Evolutionary conservation across 2,329 filamentous ascomycete genomes (phyloP).

Genomic region (Ascochyta pisi): DNA sequence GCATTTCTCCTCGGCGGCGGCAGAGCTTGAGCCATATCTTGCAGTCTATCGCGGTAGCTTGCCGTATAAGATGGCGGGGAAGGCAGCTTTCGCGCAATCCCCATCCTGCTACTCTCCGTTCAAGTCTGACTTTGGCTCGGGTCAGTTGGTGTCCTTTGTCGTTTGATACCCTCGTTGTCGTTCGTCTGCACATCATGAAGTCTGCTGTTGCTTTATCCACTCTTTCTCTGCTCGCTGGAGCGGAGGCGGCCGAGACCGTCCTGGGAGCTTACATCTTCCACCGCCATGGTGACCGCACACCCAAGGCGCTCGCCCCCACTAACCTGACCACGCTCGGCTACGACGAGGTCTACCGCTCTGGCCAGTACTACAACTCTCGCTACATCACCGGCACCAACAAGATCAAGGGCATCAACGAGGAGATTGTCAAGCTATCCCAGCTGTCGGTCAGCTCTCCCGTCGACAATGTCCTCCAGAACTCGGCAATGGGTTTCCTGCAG

Average conservation of each 20-base stretch:
- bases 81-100: not conserved
- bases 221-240: constrained; percentile 36
- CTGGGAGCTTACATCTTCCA: constrained; percentile 87
- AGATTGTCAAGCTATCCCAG: constrained; percentile 73
- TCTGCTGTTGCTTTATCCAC: constrained; percentile 28
- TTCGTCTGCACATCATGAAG: constrained; percentile 36
- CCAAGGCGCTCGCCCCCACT: constrained; percentile 75
- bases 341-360: constrained; percentile 73
- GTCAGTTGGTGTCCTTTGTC: constrained; percentile 14
- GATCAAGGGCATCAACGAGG: constrained; percentile 70
- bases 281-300: constrained; percentile 86
- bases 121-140: constrained; percentile 10
- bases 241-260: constrained; percentile 66
- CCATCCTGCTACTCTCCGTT: constrained; percentile 6
- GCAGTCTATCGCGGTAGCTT: constrained; percentile 1
- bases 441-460: constrained; percentile 74
- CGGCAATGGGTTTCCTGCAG: constrained; percentile 81
- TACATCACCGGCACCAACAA: constrained; percentile 72
- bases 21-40: constrained; percentile 9
- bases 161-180: constrained; percentile 4
- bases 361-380: constrained; percentile 75
- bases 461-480: constrained; percentile 80
- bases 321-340: constrained; percentile 82
- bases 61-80: constrained; percentile 26
- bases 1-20: constrained; percentile 26